Base-by-base conservation (phyloP, 148 eudicot species). In the Simmondsia chinensis region DNA sequence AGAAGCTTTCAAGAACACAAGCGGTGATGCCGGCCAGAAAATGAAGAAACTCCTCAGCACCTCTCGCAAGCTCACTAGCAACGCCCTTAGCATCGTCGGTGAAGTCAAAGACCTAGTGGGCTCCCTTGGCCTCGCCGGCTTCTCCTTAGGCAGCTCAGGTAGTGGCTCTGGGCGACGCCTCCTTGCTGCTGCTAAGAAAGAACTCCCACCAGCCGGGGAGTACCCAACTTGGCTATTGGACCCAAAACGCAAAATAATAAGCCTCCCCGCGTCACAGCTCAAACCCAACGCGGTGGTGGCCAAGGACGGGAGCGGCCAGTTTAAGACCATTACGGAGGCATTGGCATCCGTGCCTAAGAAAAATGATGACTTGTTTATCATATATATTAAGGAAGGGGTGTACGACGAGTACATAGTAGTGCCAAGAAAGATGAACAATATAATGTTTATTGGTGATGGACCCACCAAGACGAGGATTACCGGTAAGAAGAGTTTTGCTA, bases 371-470 rank as follows among this genome's bases (percentile, higher is more conserved):
- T 5, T 73, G 0, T 71, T 68, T 25, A 73, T 82, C 19, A 78
- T 83, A 5, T 36, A 58, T 46, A 60, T 83, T 2, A 83, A 72
- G 66, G 71, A 74, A 33, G 94, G 94, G 4, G 33, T 61, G 0
- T 83, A 83, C 27, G 54, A 55, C 3, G 94, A 83, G 40, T 13
- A 43, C 16, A 71, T 83, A 24, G 39, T 21, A 2, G 57, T 83
- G 12, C 66, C 65, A 9, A 56, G 39, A 20, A 31, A 42, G 0
- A 64, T 61, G 56, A 46, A 31, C 43, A 55, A 79, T 51, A 63
- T 83, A 9, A 57, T 70, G 45, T 57, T 83, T 4, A 14, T 83
- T 14, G 94, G 94, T 22, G 87, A 83, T 41, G 94, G 94, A 7
- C 72, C 85, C 0, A 48, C 52, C 2, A 70, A 59, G 36, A 83